A percentile compares a stretch with the other conserved stretches of the same genome.
Conservation (phyloP, 192 early-diverging fungal species). For the Umbelopsis vinacea region DNA sequence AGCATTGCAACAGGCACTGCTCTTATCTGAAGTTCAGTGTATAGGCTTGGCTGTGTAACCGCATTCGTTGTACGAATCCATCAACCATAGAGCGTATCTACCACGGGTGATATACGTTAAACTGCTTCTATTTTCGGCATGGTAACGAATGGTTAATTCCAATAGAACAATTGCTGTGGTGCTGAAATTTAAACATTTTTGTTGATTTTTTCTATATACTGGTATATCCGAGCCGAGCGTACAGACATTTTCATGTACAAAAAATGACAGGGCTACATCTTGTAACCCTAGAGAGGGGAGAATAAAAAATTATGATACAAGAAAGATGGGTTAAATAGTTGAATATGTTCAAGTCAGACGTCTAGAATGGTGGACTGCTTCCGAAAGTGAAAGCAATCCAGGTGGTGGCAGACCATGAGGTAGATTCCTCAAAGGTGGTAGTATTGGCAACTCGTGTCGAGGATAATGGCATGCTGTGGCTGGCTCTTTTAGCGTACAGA, state of each 20-base stretch:
- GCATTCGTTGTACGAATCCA: too few species aligned
- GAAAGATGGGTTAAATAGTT: neutral
- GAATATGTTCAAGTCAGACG: constrained; percentile 6
- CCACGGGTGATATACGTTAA: too few species aligned
- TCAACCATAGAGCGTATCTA: too few species aligned
- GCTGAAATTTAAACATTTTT: neutral
- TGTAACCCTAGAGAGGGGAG: neutral
- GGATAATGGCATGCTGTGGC: neutral
- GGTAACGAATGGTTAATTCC: neutral
- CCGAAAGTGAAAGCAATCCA: neutral
- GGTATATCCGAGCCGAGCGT: neutral
- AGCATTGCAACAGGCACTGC: neutral
- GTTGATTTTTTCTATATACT: neutral
- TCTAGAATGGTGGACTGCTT: neutral
- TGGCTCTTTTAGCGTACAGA: neutral
- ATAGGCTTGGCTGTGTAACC: too few species aligned
- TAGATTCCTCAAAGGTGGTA: neutral
- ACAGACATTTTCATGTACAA: neutral
- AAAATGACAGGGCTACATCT: neutral
- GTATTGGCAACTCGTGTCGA: neutral
- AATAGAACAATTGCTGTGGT: neutral
- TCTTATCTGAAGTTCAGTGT: too few species aligned
- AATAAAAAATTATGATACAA: neutral
- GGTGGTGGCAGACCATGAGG: constrained; percentile 1
- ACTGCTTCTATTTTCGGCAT: too few species aligned